Evolutionary conservation across 805 yeast species (phyloP), one percentile per base, ranked within the genome.

Genomic region (Phaffomyces thermotolerans): DNA sequence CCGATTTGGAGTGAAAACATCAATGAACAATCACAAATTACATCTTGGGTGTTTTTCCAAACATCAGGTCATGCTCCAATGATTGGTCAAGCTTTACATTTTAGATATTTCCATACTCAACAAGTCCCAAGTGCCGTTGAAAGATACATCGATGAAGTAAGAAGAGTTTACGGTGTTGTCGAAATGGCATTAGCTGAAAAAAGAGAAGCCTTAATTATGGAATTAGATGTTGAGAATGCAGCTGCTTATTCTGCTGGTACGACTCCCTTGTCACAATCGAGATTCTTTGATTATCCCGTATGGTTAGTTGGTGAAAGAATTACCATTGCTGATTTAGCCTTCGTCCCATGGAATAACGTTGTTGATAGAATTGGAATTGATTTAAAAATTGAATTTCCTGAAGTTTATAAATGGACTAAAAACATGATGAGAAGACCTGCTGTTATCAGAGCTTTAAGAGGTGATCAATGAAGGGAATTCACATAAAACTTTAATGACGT

Each of bases 41-140:
- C 79, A 47, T 78, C 89, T 7, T 90, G 97, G 96, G 71, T 91
- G 33, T 90, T 87, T 58, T 90, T 90, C 71, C 98, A 90, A 66
- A 88, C 96, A 3, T 84, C 95, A 5, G 97, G 98, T 7, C 97
- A 89, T 61, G 95, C 97, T 0, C 96, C 97, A n/a, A 90, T 90
- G 95, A 85, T 90, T 54, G 97, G 97, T 17, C 97, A 90, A 65
- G 96, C 97, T 8, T 72, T 91, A 53, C 97, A 91, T 67, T 91
- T 90, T 68, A 75, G 90, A 57, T 88, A 86, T 62, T 88, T 90
- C 71, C 96, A 90, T 61, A 76, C 90, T 7, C 82, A 82, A 48
- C 81, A 81, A 42, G 88, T 90, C 3, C 88, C 91, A 17, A 77
- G 88, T 46, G 96, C 97, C 0, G 86, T 90, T 18, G 95, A 87